These are phyloP conservation scores for Didymella lethalis DNA, from an alignment of 2,329 filamentous ascomycete genomes.

Conservation along the genomic window DNA sequence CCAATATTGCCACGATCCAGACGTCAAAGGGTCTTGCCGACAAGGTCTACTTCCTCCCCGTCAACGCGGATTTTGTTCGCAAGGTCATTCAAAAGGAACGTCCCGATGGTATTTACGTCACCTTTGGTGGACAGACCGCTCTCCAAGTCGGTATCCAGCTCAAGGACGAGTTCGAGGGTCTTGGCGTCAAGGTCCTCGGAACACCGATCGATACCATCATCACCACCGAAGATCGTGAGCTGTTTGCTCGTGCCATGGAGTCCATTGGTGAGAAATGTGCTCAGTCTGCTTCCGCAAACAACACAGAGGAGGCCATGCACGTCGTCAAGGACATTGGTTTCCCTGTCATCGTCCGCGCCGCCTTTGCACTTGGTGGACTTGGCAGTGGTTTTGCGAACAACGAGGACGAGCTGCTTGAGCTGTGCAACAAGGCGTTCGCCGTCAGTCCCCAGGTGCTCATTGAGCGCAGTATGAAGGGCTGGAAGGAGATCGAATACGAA, in stretches of 20 bases:
- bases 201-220: slow-evolving; percentile 98
- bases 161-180: slow-evolving; percentile 92
- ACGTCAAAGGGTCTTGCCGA: slow-evolving; percentile 97
- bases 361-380: slow-evolving; percentile 92
- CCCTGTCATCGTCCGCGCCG: slow-evolving; percentile 95
- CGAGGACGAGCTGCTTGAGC: slow-evolving; percentile 79
- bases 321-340: slow-evolving; percentile 92
- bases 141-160: slow-evolving; percentile 96
- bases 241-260: slow-evolving; percentile 98
- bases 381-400: slow-evolving; percentile 96
- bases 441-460: slow-evolving; percentile 96
- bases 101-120: slow-evolving; percentile 96
- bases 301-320: slow-evolving; percentile 84
- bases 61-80: slow-evolving; percentile 95
- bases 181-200: slow-evolving; percentile 93
- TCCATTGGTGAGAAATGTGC: slow-evolving; percentile 97
- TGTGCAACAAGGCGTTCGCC: slow-evolving; percentile 94
- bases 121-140: slow-evolving; percentile 96
- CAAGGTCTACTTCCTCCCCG: slow-evolving; percentile 98
- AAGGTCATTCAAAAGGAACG: slow-evolving; percentile 96
- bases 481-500: slow-evolving; percentile 99
- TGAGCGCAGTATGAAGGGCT: slow-evolving; percentile 98
- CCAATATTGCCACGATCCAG: slow-evolving; percentile 98
- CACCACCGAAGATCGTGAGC: slow-evolving; percentile 95
- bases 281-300: slow-evolving; percentile 93